Base-by-base conservation (phyloP, 768 basidiomycete genomes). In the Amanita rubescens region DNA sequence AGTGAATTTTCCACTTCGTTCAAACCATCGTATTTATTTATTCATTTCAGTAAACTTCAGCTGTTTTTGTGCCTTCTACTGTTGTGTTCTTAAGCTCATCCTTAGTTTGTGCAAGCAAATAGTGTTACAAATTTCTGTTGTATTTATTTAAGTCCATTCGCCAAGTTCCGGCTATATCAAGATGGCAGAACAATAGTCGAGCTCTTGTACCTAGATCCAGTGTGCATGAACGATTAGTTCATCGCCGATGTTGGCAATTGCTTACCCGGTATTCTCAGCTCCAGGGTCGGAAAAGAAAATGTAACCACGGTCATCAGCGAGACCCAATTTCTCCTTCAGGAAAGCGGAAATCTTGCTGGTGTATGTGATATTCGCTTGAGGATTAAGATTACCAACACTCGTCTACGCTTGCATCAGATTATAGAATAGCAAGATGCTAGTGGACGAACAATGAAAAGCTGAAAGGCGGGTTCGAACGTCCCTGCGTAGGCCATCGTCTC, bases 401-500 rank as follows among this genome's bases (percentile, higher is more conserved):
- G 66, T 70, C 86, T 87, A 47, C 37, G 27, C 1, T 54, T 20
- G 27, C 17, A 14, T 20, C 46, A 24, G 39, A 47, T n/a, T 22
- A 41, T 24, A 9, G 39, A 34, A 17, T 22, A 6, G 20, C 11
- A 11, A 7, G 11, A 32, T 45, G 11, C 5, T 19, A 20, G 17
- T 5, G 24, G 7, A 71, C 84, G 50, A 55, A 88, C 87, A 55
- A 85, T 67, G 43, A 64, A 66, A 50, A 88, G 67, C 47, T 76
- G 69, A 66, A 85, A 78, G 3, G 84, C 81, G 17, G 85, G 85
- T 14, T 86, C 84, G 50, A 84, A 77, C 3, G 78, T 77, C 12
- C 85, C 85, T 17, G 58, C 71, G 60, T 81, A 87, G 3, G 80
- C 75, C 55, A 87, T 73, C 33, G 70, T 73, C 50, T 86, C 80